Conservation (phyloP, 805 yeast species). For the Yamadazyma philogaea region DNA sequence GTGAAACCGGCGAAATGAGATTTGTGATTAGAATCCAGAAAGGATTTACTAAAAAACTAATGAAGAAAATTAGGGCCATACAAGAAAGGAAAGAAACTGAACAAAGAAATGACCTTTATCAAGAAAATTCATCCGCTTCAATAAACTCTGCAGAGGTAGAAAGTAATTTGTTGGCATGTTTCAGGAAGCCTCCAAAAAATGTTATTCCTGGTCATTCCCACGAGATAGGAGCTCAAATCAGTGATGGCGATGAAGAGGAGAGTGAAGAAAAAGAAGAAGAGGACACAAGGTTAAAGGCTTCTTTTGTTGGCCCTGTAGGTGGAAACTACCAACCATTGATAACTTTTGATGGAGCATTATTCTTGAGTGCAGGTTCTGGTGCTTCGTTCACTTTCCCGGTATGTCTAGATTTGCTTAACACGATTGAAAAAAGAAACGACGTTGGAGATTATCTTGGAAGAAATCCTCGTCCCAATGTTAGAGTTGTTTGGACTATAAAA, state of each 20-base stretch:
- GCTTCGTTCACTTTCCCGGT: slow-evolving; percentile 46
- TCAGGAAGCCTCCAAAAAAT: background rate
- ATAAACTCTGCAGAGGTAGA: slow-evolving; percentile 10
- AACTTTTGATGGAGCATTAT: slow-evolving; percentile 38
- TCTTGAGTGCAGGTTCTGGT: slow-evolving; percentile 46
- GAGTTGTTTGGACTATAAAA: slow-evolving; percentile 34
- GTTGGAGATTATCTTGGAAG: slow-evolving; percentile 32
- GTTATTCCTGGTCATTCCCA: background rate
- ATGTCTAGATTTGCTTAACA: slow-evolving; percentile 37
- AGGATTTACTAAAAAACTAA: slow-evolving; percentile 43
- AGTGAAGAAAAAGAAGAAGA: slow-evolving; percentile 4
- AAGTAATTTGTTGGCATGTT: slow-evolving; percentile 11
- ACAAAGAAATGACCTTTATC: background rate
- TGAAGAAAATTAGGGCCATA: slow-evolving; percentile 23
- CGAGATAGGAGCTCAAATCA: background rate
- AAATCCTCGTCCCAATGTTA: slow-evolving; percentile 24
- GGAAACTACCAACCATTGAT: slow-evolving; percentile 39
- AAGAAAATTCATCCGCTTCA: background rate
- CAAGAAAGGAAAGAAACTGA: slow-evolving; percentile 18
- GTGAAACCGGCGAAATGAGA: slow-evolving; percentile 37
- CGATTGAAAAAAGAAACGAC: slow-evolving; percentile 23
- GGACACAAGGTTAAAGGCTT: slow-evolving; percentile 28
- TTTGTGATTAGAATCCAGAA: slow-evolving; percentile 38
- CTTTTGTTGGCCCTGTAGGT: slow-evolving; percentile 48
- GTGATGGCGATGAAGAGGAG: slow-evolving; percentile 1